A percentile compares a stretch with the other conserved stretches of the same genome.
phyloP scores from a whole-genome alignment of 768 basidiomycete species.

The Mrakia gelida region DNA sequence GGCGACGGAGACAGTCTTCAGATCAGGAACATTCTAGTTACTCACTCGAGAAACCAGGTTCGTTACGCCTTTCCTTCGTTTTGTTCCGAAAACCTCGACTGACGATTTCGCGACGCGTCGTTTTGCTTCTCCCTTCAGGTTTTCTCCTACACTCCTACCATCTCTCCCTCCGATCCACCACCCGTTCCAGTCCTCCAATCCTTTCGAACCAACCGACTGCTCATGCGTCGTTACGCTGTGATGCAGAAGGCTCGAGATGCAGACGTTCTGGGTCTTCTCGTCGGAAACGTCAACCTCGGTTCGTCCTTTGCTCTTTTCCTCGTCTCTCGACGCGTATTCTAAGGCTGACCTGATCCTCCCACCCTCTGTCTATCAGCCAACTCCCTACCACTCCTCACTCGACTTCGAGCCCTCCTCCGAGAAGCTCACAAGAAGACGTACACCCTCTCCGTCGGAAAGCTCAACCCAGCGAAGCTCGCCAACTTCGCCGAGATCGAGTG shows the following conservation, averaged over 20 bases:
- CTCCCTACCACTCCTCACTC: slow-evolving; percentile 77
- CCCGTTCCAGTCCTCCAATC: slow-evolving; percentile 52
- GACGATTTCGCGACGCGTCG: background rate
- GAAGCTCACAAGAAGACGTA: slow-evolving; percentile 80
- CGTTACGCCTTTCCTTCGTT: slow-evolving; percentile 34
- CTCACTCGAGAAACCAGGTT: slow-evolving; percentile 63
- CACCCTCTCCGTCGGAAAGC: slow-evolving; percentile 89
- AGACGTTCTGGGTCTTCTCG: slow-evolving; percentile 90
- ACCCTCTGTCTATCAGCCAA: slow-evolving; percentile 53
- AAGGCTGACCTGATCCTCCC: background rate
- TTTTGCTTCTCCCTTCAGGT: slow-evolving; percentile 51
- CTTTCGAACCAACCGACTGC: slow-evolving; percentile 64
- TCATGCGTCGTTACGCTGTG: slow-evolving; percentile 82
- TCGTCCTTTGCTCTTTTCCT: slow-evolving; percentile 36
- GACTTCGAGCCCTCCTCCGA: slow-evolving; percentile 67
- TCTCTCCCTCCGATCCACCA: slow-evolving; percentile 44
- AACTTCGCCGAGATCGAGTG: slow-evolving; percentile 97
- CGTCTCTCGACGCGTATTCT: background rate
- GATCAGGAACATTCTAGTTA: slow-evolving; percentile 81
- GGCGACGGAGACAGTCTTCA: slow-evolving; percentile 69
- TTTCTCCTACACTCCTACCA: slow-evolving; percentile 66
- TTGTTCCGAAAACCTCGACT: background rate
- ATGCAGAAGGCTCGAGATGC: slow-evolving; percentile 86
- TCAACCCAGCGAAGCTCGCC: slow-evolving; percentile 88
- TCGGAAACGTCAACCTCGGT: slow-evolving; percentile 90